A percentile compares a stretch with the other conserved stretches of the same genome.
Conservation (phyloP, 495 filamentous ascomycete species). For the Podospora fimiseda region DNA sequence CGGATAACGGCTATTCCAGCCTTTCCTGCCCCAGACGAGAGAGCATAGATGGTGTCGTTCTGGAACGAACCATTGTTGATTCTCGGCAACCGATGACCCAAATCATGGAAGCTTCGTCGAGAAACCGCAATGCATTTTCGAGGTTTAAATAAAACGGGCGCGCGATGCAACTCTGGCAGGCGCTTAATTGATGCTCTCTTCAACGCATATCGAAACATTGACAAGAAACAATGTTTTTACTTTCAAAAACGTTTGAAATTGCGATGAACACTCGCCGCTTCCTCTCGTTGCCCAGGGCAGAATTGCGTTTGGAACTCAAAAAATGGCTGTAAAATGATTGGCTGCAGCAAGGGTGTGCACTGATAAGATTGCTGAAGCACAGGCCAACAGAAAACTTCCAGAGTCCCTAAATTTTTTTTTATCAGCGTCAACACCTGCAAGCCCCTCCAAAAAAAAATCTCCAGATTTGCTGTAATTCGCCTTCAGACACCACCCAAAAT, state of each 20-base stretch:
- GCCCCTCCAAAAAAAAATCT: constrained; percentile 8
- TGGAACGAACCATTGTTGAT: not conserved
- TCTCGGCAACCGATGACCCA: not conserved
- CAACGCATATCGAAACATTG: constrained; percentile 34
- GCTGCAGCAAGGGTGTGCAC: not conserved
- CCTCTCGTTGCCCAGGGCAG: not conserved
- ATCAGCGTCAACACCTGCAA: not conserved
- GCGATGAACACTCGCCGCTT: not conserved
- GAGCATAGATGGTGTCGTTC: constrained; percentile 76
- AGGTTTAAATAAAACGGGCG: not conserved
- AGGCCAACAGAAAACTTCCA: constrained; percentile 7
- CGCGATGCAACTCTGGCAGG: not conserved
- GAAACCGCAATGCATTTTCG: not conserved
- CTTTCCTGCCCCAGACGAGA: constrained; percentile 79
- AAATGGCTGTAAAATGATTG: constrained; percentile 4
- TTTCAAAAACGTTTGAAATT: no score
- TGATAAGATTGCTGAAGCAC: constrained; percentile 7
- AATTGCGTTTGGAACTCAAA: not conserved
- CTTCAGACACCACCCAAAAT: not conserved
- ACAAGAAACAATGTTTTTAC: constrained; percentile 9
- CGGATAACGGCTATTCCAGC: constrained; percentile 90
- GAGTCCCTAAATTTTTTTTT: constrained; percentile 11
- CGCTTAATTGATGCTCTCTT: constrained; percentile 12
- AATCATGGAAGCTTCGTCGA: constrained; percentile 7
- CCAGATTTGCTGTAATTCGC: not conserved